Base-by-base conservation (phyloP, 1,284 basidiomycete species). In the Marasmius oreades region DNA sequence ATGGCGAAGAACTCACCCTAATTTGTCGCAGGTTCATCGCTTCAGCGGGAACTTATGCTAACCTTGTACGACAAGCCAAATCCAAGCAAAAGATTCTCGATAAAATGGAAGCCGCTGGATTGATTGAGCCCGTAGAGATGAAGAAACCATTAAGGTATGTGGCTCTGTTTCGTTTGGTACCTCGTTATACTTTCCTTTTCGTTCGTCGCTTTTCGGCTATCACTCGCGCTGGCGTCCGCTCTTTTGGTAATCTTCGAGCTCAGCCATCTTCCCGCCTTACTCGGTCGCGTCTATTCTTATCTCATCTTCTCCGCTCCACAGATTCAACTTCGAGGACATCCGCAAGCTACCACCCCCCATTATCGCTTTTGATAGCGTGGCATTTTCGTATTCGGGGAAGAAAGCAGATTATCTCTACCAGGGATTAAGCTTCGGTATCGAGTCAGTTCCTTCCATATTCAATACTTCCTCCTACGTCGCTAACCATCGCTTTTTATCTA, bases 71-170 rank as follows among this genome's bases (percentile, higher is more conserved):
- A 72, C 96, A 99, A 77, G 96, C 96, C 67, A 98, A 99, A 79
- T 98, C 95, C 51, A 99, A 99, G 78, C 96, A 98, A 74, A 98
- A 99, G 80, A 97, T 97, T 63, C 97, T 99, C 73, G 96, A 99
- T 82, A 99, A 99, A 85, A 98, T 99, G 96, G 96, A 98, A 80
- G 96, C 96, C n/a, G 96, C 95, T 12, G 96, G 96, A 66, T 81
- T 98, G 44, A 82, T 98, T 67, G 93, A 98, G 76, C 93, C 93
- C 73, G 79, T 98, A 56, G 90, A 93, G 68, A 69, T 72, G 6
- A 80, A 84, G 51, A 86, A 83, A 66, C 83, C 84, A 42, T 77
- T 98, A 54, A 82, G 86, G 69, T 72, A 60, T 22, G 63, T 59
- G 44, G 16, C 33, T 14, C 31, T 28, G 1, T 26, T 28, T 28